Conservation (phyloP, 371 early-diverging fungal species). For the Mucor lusitanicus region DNA sequence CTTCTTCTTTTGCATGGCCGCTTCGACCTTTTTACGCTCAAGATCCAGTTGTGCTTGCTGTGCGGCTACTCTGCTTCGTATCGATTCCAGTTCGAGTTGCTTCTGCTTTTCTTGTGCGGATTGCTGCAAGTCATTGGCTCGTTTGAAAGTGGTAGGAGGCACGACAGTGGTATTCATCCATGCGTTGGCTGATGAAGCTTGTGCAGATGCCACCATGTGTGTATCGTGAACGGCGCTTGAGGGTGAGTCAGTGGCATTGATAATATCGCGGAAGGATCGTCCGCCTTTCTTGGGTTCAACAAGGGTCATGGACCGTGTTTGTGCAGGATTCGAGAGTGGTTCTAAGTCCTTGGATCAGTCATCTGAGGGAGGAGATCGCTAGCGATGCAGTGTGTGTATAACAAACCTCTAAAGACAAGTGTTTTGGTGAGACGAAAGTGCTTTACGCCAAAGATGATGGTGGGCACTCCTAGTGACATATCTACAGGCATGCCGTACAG, state of each 20-base stretch:
- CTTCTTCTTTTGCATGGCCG: not conserved
- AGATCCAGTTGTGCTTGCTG: conserved; percentile 1
- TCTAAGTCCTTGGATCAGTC: conserved; percentile 19
- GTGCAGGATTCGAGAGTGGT: conserved; percentile 40
- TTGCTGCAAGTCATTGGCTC: too few relatives aligned
- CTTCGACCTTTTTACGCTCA: conserved; percentile 9
- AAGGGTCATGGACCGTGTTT: conserved; percentile 21
- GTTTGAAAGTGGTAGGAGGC: not conserved
- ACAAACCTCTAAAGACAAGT: conserved; percentile 33
- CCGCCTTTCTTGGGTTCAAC: conserved; percentile 45
- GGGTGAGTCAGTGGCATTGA: conserved; percentile 13
- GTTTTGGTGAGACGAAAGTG: conserved; percentile 20
- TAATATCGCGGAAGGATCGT: conserved; percentile 23
- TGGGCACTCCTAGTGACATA: conserved; percentile 17
- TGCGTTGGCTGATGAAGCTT: not conserved
- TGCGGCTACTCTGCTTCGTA: conserved; percentile 1
- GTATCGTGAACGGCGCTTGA: not conserved
- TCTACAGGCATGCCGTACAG: conserved; percentile 39
- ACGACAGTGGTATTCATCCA: not conserved
- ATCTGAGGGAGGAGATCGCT: not conserved
- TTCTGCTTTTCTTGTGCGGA: not conserved
- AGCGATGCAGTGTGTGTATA: not conserved
- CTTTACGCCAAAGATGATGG: conserved; percentile 36
- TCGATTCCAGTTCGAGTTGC: not conserved
- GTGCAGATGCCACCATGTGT: not conserved